A percentile compares a stretch with the other conserved stretches of the same genome.
phyloP scores from a whole-genome alignment of 148 eudicot species.

The Heliosperma pusillum region DNA sequence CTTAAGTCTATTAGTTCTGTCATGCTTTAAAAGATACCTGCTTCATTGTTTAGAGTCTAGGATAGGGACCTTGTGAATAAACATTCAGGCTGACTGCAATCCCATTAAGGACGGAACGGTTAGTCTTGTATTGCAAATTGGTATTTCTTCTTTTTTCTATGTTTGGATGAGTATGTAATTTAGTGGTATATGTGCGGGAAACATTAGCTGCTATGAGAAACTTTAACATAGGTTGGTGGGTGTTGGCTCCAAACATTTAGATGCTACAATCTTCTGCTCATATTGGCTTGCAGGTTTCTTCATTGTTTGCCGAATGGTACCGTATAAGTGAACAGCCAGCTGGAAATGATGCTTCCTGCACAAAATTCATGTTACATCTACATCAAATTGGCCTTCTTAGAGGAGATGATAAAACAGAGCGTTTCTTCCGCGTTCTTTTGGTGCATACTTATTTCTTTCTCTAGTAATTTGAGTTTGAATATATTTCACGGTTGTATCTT shows the following conservation, averaged over 20 bases:
- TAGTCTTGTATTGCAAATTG: neutral
- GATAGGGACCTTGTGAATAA: neutral
- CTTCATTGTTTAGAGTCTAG: neutral
- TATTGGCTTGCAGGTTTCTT: slow-evolving; percentile 48
- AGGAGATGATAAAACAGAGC: slow-evolving; percentile 80
- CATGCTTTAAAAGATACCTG: neutral
- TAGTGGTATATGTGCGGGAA: neutral
- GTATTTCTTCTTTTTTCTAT: neutral
- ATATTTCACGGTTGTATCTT: neutral
- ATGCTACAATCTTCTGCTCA: neutral
- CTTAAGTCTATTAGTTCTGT: neutral
- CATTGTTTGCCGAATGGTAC: slow-evolving; percentile 80
- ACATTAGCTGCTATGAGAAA: neutral
- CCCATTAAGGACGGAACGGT: too few relatives aligned
- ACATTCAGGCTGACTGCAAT: neutral
- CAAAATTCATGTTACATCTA: slow-evolving; percentile 51
- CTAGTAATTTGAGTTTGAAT: neutral
- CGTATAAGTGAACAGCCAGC: slow-evolving; percentile 65
- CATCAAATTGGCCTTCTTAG: slow-evolving; percentile 76
- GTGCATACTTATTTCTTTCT: slow-evolving; percentile 32
- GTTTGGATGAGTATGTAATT: neutral
- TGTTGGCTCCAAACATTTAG: neutral
- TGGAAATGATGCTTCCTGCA: slow-evolving; percentile 57
- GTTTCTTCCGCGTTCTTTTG: slow-evolving; percentile 72
- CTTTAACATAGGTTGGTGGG: neutral